Conservation (phyloP, 2,329 filamentous ascomycete genomes). For the Penicillium concentricum region DNA sequence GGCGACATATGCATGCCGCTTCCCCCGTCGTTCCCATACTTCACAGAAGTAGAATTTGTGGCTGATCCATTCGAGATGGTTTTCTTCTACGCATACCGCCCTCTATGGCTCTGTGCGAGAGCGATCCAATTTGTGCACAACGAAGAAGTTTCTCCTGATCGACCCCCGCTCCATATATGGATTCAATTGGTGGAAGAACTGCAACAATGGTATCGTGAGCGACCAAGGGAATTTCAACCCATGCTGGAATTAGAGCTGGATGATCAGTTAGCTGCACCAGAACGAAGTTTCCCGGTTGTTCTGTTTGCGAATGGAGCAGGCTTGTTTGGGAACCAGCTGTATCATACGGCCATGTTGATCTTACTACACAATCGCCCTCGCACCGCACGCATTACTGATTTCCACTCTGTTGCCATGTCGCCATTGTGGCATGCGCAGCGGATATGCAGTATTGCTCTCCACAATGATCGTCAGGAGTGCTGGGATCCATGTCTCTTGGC, state of each 20-base stretch:
- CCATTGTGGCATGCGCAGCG: conserved; percentile 51
- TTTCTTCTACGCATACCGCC: conserved; percentile 22
- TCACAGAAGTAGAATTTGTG: conserved; percentile 5
- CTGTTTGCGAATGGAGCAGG: conserved; percentile 49
- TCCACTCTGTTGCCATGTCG: conserved; percentile 39
- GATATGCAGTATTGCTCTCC: conserved; percentile 51
- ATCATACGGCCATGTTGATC: conserved; percentile 56
- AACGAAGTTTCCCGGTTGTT: conserved; percentile 36
- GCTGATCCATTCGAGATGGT: conserved; percentile 19
- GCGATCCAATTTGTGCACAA: conserved; percentile 20
- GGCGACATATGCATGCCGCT: conserved; percentile 16
- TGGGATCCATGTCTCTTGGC: conserved; percentile 53
- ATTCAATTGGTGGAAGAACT: conserved; percentile 27
- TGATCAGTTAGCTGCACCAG: conserved; percentile 13
- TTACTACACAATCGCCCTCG: conserved; percentile 54
- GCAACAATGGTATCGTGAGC: conserved; percentile 29
- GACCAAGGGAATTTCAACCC: conserved; percentile 28
- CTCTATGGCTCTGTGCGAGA: conserved; percentile 29
- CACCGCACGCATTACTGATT: conserved; percentile 36
- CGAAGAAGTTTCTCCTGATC: conserved; percentile 11
- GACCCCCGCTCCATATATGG: conserved; percentile 18
- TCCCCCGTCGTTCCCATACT: conserved; percentile 15
- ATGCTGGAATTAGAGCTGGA: conserved; percentile 39
- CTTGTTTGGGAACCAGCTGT: conserved; percentile 53
- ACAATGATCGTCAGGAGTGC: conserved; percentile 46